Conservation (phyloP, 768 basidiomycete genomes). For the Boletus reticulatus region DNA sequence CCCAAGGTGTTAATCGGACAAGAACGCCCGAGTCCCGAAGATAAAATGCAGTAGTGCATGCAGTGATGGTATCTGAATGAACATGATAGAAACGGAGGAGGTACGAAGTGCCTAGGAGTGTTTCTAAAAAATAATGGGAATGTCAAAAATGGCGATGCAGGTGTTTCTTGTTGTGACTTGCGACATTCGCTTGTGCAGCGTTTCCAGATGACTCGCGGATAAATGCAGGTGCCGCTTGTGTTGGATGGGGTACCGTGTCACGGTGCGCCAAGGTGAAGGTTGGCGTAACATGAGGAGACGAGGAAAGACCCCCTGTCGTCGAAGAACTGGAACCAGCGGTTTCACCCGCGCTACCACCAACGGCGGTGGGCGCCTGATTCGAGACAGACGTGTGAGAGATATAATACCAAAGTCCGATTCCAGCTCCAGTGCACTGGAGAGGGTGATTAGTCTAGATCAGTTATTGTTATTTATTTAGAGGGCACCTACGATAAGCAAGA, state of each 20-base stretch:
- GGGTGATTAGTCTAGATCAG: not conserved
- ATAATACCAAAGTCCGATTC: conserved; percentile 59
- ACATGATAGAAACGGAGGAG: conserved; percentile 1
- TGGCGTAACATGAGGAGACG: conserved; percentile 49
- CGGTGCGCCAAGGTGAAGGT: conserved; percentile 58
- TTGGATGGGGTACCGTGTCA: conserved; percentile 16
- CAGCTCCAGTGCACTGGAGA: conserved; percentile 48
- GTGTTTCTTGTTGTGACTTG: conserved; percentile 13
- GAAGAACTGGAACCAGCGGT: conserved; percentile 23
- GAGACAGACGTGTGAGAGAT: conserved; percentile 48
- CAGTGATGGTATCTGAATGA: not conserved
- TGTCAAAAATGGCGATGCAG: conserved; percentile 10
- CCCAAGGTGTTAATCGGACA: conserved; percentile 9
- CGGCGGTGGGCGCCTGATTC: conserved; percentile 53
- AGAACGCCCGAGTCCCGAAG: not conserved
- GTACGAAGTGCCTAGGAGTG: not conserved
- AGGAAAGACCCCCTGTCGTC: conserved; percentile 16
- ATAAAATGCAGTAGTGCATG: conserved; percentile 5
- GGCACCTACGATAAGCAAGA: conserved; percentile 50
- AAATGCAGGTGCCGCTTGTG: conserved; percentile 9
- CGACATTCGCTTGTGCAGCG: not conserved
- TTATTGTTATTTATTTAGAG: not conserved
- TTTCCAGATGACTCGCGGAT: conserved; percentile 8
- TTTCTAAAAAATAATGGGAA: not conserved
- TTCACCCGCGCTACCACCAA: conserved; percentile 63